These are phyloP conservation scores for Wickerhamiella infanticola DNA, from an alignment of 1,139 yeast genomes.

Conservation along the genomic window DNA sequence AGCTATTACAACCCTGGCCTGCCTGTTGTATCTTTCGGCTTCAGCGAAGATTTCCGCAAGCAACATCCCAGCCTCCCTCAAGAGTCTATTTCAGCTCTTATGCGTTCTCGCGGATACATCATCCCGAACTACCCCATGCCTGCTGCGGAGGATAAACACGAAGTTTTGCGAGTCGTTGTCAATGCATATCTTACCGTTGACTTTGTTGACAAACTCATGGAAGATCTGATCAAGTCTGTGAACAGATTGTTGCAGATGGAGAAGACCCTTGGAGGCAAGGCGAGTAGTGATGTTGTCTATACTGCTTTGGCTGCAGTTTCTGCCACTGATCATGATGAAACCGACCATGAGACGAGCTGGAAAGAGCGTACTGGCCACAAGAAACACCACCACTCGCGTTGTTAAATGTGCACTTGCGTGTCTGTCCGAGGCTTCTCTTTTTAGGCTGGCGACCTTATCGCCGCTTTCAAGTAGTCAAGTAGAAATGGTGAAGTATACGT, in stretches of 20 bases:
- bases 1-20: constrained; percentile 50
- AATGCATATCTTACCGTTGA: constrained; percentile 57
- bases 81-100: constrained; percentile 50
- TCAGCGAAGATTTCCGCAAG: constrained; percentile 41
- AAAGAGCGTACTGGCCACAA: background rate
- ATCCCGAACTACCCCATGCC: constrained; percentile 85
- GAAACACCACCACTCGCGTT: constrained; percentile 7
- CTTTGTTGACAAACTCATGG: constrained; percentile 55
- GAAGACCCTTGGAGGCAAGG: background rate
- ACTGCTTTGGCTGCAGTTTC: constrained; percentile 13
- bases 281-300: constrained; percentile 9
- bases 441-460: too few relatives aligned
- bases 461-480: too few relatives aligned
- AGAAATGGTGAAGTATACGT: too few relatives aligned
- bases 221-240: constrained; percentile 42
- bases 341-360: constrained; percentile 20
- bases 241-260: constrained; percentile 33
- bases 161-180: constrained; percentile 74
- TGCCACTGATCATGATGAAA: constrained; percentile 17
- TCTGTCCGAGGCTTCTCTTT: too few relatives aligned
- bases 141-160: constrained; percentile 35
- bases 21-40: constrained; percentile 79
- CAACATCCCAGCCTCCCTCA: constrained; percentile 78
- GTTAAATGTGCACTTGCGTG: constrained; percentile 3
- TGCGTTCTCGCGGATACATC: constrained; percentile 74